A percentile compares a stretch with the other conserved stretches of the same genome.
phyloP scores from a whole-genome alignment of 2,329 filamentous ascomycete species.

The Fusarium sp. region DNA sequence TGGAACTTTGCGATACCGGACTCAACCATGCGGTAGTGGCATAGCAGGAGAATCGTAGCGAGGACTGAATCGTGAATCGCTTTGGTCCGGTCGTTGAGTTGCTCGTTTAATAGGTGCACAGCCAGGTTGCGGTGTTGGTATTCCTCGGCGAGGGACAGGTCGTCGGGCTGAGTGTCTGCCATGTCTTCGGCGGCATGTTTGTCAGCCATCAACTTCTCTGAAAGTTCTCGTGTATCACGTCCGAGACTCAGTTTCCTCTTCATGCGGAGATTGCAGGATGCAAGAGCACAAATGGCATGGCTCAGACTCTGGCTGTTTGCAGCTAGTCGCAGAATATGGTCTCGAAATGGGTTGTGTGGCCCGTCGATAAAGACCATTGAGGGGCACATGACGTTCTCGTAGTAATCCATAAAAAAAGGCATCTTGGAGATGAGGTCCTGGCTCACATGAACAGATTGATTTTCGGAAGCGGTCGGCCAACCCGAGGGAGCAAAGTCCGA shows the following conservation, averaged over 20 bases:
- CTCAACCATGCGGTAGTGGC: slow-evolving; percentile 93
- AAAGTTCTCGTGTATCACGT: slow-evolving; percentile 66
- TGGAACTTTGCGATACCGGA: slow-evolving; percentile 94
- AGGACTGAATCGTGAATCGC: slow-evolving; percentile 88
- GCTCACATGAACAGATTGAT: slow-evolving; percentile 65
- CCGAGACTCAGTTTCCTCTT: slow-evolving; percentile 76
- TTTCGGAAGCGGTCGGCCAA: slow-evolving; percentile 63
- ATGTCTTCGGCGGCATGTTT: slow-evolving; percentile 60
- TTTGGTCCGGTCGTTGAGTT: slow-evolving; percentile 80
- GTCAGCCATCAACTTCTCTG: slow-evolving; percentile 63
- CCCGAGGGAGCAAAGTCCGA: slow-evolving; percentile 61
- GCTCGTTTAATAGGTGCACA: slow-evolving; percentile 84
- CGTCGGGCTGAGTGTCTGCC: slow-evolving; percentile 65
- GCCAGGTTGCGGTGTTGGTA: slow-evolving; percentile 85
- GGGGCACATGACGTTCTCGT: slow-evolving; percentile 90
- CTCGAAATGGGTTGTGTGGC: slow-evolving; percentile 86
- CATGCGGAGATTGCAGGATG: slow-evolving; percentile 92
- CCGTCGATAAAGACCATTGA: slow-evolving; percentile 93
- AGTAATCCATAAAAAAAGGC: slow-evolving; percentile 92
- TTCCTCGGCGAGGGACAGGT: slow-evolving; percentile 80
- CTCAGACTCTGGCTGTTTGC: slow-evolving; percentile 85
- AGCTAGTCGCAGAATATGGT: slow-evolving; percentile 84
- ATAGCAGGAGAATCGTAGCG: slow-evolving; percentile 87
- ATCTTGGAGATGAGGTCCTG: slow-evolving; percentile 79
- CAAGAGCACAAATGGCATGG: slow-evolving; percentile 89